Conservation (phyloP, 2,329 filamentous ascomycete genomes). For the Sordariomycetes sp. region DNA sequence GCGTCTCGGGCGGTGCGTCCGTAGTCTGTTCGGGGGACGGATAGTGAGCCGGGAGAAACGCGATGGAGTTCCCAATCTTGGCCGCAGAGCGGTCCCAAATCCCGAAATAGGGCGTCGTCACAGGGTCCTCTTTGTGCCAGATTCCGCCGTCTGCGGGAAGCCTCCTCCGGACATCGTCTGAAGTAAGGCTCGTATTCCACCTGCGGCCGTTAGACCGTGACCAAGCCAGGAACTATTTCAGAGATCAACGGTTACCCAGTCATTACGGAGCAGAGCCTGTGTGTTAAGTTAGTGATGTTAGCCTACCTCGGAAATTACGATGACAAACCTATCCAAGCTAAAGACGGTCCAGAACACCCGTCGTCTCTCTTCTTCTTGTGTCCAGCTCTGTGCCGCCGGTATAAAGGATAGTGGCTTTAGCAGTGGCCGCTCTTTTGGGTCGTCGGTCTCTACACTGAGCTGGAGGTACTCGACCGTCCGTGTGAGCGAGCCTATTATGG, state of each 20-base stretch:
- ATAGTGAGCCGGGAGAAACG: slow-evolving; percentile 20
- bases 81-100: slow-evolving; percentile 27
- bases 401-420: slow-evolving; percentile 14
- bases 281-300: not conserved
- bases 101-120: slow-evolving; percentile 26
- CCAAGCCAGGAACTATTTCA: not conserved
- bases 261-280: not conserved
- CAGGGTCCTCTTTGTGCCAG: slow-evolving; percentile 24
- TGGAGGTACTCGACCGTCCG: slow-evolving; percentile 10
- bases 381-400: slow-evolving; percentile 15
- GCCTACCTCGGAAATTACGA: not conserved
- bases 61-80: slow-evolving; percentile 23
- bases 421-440: slow-evolving; percentile 7
- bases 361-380: slow-evolving; percentile 17
- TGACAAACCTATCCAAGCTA: slow-evolving; percentile 14
- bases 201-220: slow-evolving; percentile 6
- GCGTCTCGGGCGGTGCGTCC: slow-evolving; percentile 7
- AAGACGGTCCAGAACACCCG: slow-evolving; percentile 20
- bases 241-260: not conserved
- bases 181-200: slow-evolving; percentile 19
- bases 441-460: slow-evolving; percentile 9
- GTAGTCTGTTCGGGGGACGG: slow-evolving; percentile 10
- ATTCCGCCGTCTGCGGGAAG: slow-evolving; percentile 22
- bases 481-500: slow-evolving; percentile 8
- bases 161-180: slow-evolving; percentile 15